These are phyloP conservation scores for Lathyrus tuberosus DNA, from an alignment of 306 rosid species.

Conservation along the genomic window DNA sequence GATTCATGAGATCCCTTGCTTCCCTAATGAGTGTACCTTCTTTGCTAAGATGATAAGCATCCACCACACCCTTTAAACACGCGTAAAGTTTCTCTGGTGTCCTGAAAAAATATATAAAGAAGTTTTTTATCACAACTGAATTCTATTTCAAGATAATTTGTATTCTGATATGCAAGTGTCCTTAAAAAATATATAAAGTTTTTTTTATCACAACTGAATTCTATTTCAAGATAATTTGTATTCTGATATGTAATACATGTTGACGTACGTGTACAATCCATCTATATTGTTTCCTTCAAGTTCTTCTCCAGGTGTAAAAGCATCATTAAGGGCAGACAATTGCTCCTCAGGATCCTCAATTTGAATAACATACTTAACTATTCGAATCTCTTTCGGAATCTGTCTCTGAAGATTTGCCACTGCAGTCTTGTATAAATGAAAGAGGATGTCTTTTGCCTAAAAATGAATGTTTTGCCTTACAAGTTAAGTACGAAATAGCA, in stretches of 20 bases:
- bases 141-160: slow-evolving; percentile 13
- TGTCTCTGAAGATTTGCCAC: slow-evolving; percentile 82
- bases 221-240: slow-evolving; percentile 2
- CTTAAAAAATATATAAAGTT: slow-evolving; percentile 42
- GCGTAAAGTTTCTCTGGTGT: slow-evolving; percentile 84
- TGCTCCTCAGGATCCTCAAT: slow-evolving; percentile 80
- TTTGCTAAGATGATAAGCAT: slow-evolving; percentile 78
- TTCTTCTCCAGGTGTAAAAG: slow-evolving; percentile 95
- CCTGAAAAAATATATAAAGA: slow-evolving; percentile 56
- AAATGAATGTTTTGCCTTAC: slow-evolving; percentile 17
- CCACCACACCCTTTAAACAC: slow-evolving; percentile 68
- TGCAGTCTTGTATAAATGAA: slow-evolving; percentile 78
- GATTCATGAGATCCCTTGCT: slow-evolving; percentile 89
- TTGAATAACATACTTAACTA: slow-evolving; percentile 71
- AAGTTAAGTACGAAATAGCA: slow-evolving; percentile 13
- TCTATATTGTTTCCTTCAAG: slow-evolving; percentile 78
- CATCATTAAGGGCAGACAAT: slow-evolving; percentile 67
- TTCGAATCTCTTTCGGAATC: slow-evolving; percentile 87
- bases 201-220: slow-evolving; percentile 1
- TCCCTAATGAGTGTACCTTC: slow-evolving; percentile 84
- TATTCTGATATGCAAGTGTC: too few species aligned
- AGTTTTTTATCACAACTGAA: slow-evolving; percentile 5
- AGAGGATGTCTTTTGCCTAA: slow-evolving; percentile 82
- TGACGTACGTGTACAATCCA: slow-evolving; percentile 77
- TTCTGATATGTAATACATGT: slow-evolving; percentile 47